Base-by-base conservation (phyloP, 345 rosid species). In the Moricandia arvensis region DNA sequence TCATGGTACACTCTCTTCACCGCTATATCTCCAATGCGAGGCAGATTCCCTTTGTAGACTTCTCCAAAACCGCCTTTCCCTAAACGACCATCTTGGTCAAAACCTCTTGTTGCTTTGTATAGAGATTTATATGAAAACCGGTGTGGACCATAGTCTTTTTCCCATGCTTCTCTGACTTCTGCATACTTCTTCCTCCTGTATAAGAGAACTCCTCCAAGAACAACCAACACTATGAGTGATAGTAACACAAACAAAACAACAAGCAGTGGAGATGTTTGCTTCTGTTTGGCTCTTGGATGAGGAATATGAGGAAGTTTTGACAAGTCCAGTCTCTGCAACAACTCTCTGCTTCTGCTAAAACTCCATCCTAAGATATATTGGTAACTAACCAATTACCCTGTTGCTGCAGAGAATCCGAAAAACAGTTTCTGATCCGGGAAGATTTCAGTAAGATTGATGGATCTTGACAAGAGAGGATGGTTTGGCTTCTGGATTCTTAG, bases 281-380 rank as follows among this genome's bases (percentile, higher is more conserved):
- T 6, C 6, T 34, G 27, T 17, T 8, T 34, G 41, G 21, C 27
- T 69, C 47, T 53, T 1, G 35, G 69, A 9, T 29, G 75, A 9
- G 90, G 92, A 85, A 86, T 75, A 7, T 34, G 66, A 10, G 94
- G 92, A 59, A 87, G 89, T 58, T 72, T 76, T 30, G 84, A 80
- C 3, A 83, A 58, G 24, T 75, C 63, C 0, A 91, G 82, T 7
- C 70, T 68, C 41, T 80, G 67, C 7, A 60, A 49, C 37, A 82
- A 72, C 71, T 38, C 71, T 31, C 84, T 86, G 38, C 78, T 85
- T 72, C 18, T 75, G 57, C 64, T 83, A 69, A 83, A 88, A 78
- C 89, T 90, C 91, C 96, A 90, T n/a, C 96, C 88, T 34, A 83
- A 79, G 38, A 88, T 69, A 33, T 83, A 87, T 3, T 88, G 91